Conservation (phyloP, 805 yeast genomes). For the Yarrowia sp. region DNA sequence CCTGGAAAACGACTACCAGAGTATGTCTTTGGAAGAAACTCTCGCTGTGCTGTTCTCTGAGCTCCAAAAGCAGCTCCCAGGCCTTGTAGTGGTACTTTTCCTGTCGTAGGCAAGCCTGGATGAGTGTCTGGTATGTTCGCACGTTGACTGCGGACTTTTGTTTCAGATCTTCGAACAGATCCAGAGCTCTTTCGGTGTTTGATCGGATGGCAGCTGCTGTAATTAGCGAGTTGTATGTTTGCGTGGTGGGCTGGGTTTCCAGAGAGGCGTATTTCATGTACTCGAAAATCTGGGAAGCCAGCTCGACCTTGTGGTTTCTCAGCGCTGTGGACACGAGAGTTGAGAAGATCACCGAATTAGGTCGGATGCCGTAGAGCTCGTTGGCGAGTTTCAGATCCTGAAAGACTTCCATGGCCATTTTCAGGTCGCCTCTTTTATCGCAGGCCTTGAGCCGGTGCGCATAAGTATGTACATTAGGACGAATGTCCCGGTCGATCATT, state of each 20-base stretch:
- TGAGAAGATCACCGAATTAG: constrained; percentile 31
- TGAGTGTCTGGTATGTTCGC: constrained; percentile 26
- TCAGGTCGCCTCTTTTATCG: constrained; percentile 11
- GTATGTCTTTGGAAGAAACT: constrained; percentile 20
- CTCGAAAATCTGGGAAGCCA: constrained; percentile 35
- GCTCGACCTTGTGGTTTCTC: constrained; percentile 32
- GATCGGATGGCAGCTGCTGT: constrained; percentile 26
- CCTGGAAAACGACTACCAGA: constrained; percentile 34
- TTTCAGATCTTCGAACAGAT: constrained; percentile 33
- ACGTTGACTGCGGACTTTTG: background rate
- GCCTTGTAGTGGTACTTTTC: constrained; percentile 33
- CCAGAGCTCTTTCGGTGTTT: constrained; percentile 22
- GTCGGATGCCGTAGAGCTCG: constrained; percentile 7
- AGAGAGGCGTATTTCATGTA: constrained; percentile 27
- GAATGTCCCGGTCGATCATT: background rate
- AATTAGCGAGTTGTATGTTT: constrained; percentile 34
- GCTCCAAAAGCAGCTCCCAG: constrained; percentile 30
- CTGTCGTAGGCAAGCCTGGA: constrained; percentile 21
- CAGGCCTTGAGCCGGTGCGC: constrained; percentile 37
- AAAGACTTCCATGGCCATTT: constrained; percentile 20
- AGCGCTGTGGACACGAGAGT: constrained; percentile 26
- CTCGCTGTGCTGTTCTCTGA: constrained; percentile 33
- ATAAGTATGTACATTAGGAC: constrained; percentile 23
- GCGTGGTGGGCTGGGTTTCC: constrained; percentile 36
- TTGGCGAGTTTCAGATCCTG: constrained; percentile 15